phyloP scores from a whole-genome alignment of 2,329 filamentous ascomycete species.

The Aspergillus sp. region DNA sequence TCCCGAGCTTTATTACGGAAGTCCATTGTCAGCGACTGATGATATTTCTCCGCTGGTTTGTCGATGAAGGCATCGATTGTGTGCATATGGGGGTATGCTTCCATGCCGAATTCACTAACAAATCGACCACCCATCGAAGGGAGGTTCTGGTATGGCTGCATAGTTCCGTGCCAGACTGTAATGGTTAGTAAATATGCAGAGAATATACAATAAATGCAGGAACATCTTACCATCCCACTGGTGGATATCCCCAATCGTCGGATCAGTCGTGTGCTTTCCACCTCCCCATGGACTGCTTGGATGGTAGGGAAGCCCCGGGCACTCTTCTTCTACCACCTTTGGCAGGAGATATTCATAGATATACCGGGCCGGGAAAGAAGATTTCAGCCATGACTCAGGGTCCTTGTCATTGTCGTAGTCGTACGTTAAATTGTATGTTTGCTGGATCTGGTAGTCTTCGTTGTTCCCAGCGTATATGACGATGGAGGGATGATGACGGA shows the following conservation, averaged over 20 bases:
- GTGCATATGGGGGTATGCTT: background rate
- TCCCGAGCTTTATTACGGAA: slow-evolving; percentile 96
- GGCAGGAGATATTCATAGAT: slow-evolving; percentile 89
- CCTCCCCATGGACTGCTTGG: slow-evolving; percentile 86
- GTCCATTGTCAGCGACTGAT: slow-evolving; percentile 82
- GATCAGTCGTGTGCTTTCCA: slow-evolving; percentile 57
- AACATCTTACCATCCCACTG: slow-evolving; percentile 71
- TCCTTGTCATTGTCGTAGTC: too few species aligned
- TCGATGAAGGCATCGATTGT: slow-evolving; percentile 66
- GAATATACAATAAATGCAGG: too few species aligned
- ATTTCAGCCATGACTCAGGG: slow-evolving; percentile 28
- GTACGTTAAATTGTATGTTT: background rate
- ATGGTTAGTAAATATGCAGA: too few species aligned
- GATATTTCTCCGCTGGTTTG: slow-evolving; percentile 71
- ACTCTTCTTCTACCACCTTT: slow-evolving; percentile 67
- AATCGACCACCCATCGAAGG: background rate
- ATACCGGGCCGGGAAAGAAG: slow-evolving; percentile 84
- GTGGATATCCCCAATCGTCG: slow-evolving; percentile 83
- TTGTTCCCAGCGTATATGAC: background rate
- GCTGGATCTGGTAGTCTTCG: background rate
- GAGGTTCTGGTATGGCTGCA: background rate
- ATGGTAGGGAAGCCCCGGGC: slow-evolving; percentile 69
- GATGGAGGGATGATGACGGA: background rate
- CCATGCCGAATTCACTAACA: background rate
- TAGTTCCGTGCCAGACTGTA: background rate